Conservation (phyloP, 1,284 basidiomycete species). For the Cystobasidium pallidum region DNA sequence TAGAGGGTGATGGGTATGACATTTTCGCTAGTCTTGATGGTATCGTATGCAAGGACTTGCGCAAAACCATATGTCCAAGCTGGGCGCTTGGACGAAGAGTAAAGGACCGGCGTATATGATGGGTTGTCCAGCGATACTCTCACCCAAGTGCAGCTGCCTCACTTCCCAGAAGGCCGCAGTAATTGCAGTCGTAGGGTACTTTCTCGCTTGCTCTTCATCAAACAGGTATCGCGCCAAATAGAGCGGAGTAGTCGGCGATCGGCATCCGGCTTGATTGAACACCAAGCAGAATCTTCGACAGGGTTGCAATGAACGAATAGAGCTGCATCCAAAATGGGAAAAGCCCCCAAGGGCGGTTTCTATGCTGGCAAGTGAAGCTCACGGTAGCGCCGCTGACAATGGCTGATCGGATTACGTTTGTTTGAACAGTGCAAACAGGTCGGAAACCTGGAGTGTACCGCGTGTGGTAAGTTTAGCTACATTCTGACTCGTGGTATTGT, state of each 20-base stretch:
- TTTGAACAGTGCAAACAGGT: constrained; percentile 14
- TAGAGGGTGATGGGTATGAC: constrained; percentile 39
- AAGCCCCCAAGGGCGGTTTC: constrained; percentile 18
- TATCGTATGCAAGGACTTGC: constrained; percentile 2
- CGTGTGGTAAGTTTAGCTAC: constrained; percentile 6
- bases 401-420: constrained; percentile 6
- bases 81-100: background rate
- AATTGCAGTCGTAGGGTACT: no score
- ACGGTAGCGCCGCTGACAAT: background rate
- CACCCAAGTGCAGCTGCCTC: no score
- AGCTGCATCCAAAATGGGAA: constrained; percentile 7
- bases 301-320: no score
- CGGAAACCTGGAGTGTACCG: constrained; percentile 30
- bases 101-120: background rate
- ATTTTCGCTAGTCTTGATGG: constrained; percentile 27
- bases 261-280: no score
- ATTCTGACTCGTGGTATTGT: background rate
- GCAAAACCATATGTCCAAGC: constrained; percentile 10
- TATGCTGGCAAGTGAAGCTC: constrained; percentile 29
- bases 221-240: no score
- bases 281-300: background rate
- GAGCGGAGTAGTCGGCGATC: no score
- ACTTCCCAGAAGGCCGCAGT: no score
- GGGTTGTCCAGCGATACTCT: background rate
- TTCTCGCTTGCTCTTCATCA: no score